phyloP scores from a whole-genome alignment of 352 stramenopile genomes.

The Plasmopara viticola region DNA sequence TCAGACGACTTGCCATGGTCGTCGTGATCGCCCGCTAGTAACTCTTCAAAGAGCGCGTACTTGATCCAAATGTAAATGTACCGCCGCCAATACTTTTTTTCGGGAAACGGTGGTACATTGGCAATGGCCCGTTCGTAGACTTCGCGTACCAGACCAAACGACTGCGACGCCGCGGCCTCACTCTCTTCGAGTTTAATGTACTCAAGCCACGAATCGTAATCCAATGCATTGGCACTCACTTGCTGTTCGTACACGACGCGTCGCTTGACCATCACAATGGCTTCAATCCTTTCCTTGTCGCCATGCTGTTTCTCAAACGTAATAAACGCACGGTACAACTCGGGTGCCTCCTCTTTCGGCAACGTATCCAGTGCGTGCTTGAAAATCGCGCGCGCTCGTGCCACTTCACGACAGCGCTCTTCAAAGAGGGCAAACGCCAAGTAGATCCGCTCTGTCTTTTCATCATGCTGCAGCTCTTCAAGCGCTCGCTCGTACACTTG shows the following conservation, averaged over 20 bases:
- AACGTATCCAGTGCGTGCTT: constrained; percentile 78
- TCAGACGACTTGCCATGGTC: constrained; percentile 36
- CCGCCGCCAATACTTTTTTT: constrained; percentile 97
- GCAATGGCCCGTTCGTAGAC: constrained; percentile 95
- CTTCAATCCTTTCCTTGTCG: constrained; percentile 93
- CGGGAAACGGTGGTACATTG: constrained; percentile 89
- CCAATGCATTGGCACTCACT: constrained; percentile 84
- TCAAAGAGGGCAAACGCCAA: constrained; percentile 96
- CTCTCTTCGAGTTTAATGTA: constrained; percentile 97
- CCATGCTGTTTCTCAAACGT: constrained; percentile 99
- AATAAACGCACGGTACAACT: constrained; percentile 95
- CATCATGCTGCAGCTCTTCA: constrained; percentile 82
- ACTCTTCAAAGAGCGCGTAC: constrained; percentile 97
- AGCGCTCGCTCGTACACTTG: constrained; percentile 94
- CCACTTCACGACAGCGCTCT: constrained; percentile 92
- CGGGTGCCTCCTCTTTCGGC: constrained; percentile 82
- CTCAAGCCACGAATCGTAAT: constrained; percentile 99
- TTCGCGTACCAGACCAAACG: constrained; percentile 79
- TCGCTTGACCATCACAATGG: constrained; percentile 93
- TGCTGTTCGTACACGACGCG: constrained; percentile 93
- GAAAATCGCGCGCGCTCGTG: constrained; percentile 87
- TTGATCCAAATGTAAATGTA: constrained; percentile 99
- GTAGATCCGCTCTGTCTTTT: constrained; percentile 86
- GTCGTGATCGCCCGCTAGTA: constrained; percentile 72
- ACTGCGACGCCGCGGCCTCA: constrained; percentile 50